Base-by-base conservation (phyloP, 129 eudicot species). In the carrot (Daucus carota) region DNA sequence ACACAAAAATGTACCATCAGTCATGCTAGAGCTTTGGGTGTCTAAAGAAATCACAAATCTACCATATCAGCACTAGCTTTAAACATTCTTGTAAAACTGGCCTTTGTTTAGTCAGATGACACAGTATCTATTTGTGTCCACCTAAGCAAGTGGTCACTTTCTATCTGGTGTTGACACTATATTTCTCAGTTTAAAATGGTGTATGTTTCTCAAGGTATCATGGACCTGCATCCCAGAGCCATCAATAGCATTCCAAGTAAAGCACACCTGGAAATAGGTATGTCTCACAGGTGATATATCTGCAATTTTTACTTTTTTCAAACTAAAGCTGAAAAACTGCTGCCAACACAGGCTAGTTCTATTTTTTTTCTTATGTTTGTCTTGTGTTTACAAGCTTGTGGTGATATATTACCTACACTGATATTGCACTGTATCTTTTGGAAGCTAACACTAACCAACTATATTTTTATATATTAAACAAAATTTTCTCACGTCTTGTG, bases 201-300 rank as follows among this genome's bases (percentile, higher is more conserved):
- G 20, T 12, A 43, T 57, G 73, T 42, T 38, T 75, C 47, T 48
- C 38, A 80, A 93, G 98, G 97, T 84, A 91, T 94, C 77, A 76
- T 94, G 45, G 92, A 91, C 79, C 84, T 94, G 79, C 98, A 94
- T 89, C 97, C 96, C 47, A 92, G 98, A 80, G 98, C 98, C 70
- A 89, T 94, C 80, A 94, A 94, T 87, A 94, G 98, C 86, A 94
- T 94, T 42, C 98, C 98, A 33, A 91, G 97, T 90, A 94, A 87
- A 84, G 77, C 98, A 71, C 98, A 94, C 78, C 43, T 94, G 62
- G 93, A 91, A 86, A 94, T 91, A 78, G 98, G 98, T 91, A 83
- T 14, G 47, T 40, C 43, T 34, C 24, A 24, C 72, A 16, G 1
- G 31, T 38, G 17, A 24, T 70, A 69, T 69, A 70, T 70, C 47